Conservation (phyloP, 768 basidiomycete species). For the Suillus clintonianus region DNA sequence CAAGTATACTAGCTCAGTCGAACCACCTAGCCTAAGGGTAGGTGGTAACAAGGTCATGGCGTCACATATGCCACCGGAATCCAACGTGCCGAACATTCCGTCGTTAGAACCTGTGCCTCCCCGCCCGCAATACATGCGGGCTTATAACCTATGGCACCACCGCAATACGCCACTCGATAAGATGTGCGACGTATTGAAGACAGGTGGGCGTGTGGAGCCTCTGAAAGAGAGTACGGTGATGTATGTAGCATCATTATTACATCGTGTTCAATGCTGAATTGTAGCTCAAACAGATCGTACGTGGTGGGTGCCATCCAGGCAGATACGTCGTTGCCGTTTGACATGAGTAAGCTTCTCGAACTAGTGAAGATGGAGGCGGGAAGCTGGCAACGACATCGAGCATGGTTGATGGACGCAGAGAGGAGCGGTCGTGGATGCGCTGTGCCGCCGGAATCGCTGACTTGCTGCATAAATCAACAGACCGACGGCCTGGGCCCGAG, state of each 20-base stretch:
- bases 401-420: constrained; percentile 32
- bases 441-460: neutral
- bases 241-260: constrained; percentile 26
- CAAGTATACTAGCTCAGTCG: constrained; percentile 31
- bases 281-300: constrained; percentile 36
- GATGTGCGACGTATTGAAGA: constrained; percentile 42
- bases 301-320: constrained; percentile 43
- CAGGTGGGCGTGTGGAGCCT: constrained; percentile 34
- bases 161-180: constrained; percentile 34
- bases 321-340: constrained; percentile 39
- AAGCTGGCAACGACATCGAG: constrained; percentile 44
- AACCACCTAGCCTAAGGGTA: constrained; percentile 4
- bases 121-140: constrained; percentile 41
- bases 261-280: neutral
- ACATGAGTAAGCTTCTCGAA: constrained; percentile 32
- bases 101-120: constrained; percentile 22
- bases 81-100: neutral
- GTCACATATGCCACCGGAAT: neutral
- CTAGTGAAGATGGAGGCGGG: constrained; percentile 41
- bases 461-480: neutral
- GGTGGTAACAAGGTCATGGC: neutral
- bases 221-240: constrained; percentile 50
- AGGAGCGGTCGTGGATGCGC: neutral
- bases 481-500: neutral
- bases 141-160: constrained; percentile 48